phyloP scores from a whole-genome alignment of 225 moss, liverwort and hornwort genomes.

The Pleurozium schreberi region DNA sequence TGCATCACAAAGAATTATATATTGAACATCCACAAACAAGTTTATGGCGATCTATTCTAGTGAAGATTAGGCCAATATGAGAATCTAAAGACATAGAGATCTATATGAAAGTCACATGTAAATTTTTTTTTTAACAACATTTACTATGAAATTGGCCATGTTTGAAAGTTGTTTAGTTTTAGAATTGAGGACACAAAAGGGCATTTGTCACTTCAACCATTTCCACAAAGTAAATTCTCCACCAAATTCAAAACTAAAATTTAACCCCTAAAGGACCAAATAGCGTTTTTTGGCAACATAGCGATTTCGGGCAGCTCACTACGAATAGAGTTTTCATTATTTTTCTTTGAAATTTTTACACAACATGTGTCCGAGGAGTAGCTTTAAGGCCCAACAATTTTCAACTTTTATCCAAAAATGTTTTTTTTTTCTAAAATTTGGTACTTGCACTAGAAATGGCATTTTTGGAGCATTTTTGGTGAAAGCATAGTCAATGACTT shows the following conservation, averaged over 20 bases:
- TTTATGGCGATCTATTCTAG: neutral
- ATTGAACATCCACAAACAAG: neutral
- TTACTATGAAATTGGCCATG: rapidly evolving
- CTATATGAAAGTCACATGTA: neutral
- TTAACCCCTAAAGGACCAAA: no score
- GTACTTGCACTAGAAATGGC: no score
- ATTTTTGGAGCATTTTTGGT: no score
- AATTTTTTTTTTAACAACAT: neutral
- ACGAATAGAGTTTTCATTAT: no score
- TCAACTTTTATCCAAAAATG: no score
- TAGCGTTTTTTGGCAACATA: no score
- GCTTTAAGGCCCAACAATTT: no score
- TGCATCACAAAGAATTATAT: neutral
- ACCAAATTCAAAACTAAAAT: neutral
- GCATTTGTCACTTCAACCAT: neutral
- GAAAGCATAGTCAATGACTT: no score
- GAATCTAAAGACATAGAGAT: neutral
- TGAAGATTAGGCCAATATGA: neutral
- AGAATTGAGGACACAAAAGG: neutral
- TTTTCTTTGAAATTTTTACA: no score
- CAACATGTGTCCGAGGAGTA: no score
- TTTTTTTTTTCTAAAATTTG: no score
- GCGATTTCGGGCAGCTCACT: no score
- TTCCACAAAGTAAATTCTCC: neutral
- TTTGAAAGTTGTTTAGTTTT: neutral